Base-by-base conservation (phyloP, 108 stramenopile species). In the Discostella pseudostelligera region DNA sequence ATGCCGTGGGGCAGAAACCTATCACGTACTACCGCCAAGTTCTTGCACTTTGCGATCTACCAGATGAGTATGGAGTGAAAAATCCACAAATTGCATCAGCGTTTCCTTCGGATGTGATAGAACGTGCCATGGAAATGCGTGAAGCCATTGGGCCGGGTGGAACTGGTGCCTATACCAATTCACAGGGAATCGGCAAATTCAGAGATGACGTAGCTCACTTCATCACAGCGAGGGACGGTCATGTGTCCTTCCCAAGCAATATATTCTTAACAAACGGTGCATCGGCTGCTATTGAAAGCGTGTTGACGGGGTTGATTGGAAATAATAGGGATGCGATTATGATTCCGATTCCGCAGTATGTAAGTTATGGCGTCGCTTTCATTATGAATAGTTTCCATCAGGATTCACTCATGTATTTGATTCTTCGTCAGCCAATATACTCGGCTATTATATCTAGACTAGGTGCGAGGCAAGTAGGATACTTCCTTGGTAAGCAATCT, bases 201-300 rank as follows among this genome's bases (percentile, higher is more conserved):
- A 83, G 97, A 26, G 78, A 94, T 62, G 85, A 88, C 46, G 78
- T 93, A 8, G 87, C 87, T 10, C 40, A 74, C 28, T 74, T 74
- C 26, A 81, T 90, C 58, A 48, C 70, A 25, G 73, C 67, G 39
- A 73, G 96, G 24, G 96, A 96, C 67, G 92, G 92, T 21, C 81
- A 84, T 54, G 55, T 73, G 36, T 67, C 85, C 9, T 66, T 79
- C 55, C 81, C 92, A 0, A 88, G 81, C 42, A 81, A 89, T 70
- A 94, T 97, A 42, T 96, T 95, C 67, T 76, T 97, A 55, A 92
- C 93, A 14, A 95, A 96, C 63, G 97, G 97, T 7, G 97, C 97
- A 21, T 88, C 87, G 39, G 77, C 87, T 21, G 95, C 86, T n/a
- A 93, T 96, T 66, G 80, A 87, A 37, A 67, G 69, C 69, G 60